A percentile compares a stretch with the other conserved stretches of the same genome.
These are phyloP conservation scores for Kalmusia sp. DNA, from an alignment of 2,329 filamentous ascomycete genomes.

Conservation along the genomic window DNA sequence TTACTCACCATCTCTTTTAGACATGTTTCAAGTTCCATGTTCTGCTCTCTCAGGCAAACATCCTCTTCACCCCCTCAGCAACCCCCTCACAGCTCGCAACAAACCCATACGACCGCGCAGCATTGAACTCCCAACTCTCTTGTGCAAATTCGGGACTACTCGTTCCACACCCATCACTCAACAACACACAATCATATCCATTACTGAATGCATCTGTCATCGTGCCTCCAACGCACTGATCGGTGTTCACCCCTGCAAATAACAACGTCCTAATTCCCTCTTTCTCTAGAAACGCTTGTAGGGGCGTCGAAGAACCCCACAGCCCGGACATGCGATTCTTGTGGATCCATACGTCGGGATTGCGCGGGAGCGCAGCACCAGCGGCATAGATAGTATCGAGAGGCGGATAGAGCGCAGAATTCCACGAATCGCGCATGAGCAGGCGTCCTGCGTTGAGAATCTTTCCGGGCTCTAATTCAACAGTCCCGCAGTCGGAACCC, in stretches of 20 bases:
- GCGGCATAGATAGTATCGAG: no score
- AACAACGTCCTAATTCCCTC: conserved; percentile 49
- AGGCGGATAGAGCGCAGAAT: conserved; percentile 49
- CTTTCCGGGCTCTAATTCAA: conserved; percentile 29
- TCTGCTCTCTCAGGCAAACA: no score
- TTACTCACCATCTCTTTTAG: no score
- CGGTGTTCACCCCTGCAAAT: conserved; percentile 53
- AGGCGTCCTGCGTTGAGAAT: conserved; percentile 41
- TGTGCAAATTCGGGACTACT: conserved; percentile 49
- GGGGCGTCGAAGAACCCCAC: conserved; percentile 43
- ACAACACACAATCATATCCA: conserved; percentile 52
- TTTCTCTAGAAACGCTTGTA: conserved; percentile 47
- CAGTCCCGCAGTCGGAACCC: conserved; percentile 34
- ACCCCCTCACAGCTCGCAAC: conserved; percentile 46
- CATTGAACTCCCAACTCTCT: conserved; percentile 50
- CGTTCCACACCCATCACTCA: conserved; percentile 49
- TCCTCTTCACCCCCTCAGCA: conserved; percentile 25
- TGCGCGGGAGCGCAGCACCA: conserved; percentile 18
- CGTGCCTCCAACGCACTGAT: conserved; percentile 53
- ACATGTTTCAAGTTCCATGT: no score
- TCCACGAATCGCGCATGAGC: conserved; percentile 51
- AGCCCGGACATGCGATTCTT: conserved; percentile 53
- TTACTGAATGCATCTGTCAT: conserved; percentile 51
- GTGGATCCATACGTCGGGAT: conserved; percentile 42
- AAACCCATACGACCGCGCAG: conserved; percentile 50